A percentile compares a stretch with the other conserved stretches of the same genome.
phyloP scores from a whole-genome alignment of 257 asterid genomes.

The Fraxinus anomala region DNA sequence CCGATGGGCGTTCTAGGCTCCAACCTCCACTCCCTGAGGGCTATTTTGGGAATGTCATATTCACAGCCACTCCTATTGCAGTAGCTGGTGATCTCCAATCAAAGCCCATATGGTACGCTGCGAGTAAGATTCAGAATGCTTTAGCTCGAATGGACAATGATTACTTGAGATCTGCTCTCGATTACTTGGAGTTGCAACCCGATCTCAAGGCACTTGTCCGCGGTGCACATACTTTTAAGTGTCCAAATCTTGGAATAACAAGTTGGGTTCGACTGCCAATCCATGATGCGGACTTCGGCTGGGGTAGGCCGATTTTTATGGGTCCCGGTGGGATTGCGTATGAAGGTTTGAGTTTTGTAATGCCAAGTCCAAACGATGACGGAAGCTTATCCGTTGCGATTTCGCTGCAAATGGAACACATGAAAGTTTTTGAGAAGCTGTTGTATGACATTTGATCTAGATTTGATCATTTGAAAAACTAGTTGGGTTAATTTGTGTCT shows the following conservation, averaged over 20 bases:
- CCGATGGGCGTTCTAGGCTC: slow-evolving; percentile 76
- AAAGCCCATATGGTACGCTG: slow-evolving; percentile 68
- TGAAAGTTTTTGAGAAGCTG: slow-evolving; percentile 72
- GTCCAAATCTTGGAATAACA: slow-evolving; percentile 91
- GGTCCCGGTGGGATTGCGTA: slow-evolving; percentile 92
- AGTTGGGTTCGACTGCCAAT: slow-evolving; percentile 89
- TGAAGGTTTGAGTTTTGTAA: slow-evolving; percentile 74
- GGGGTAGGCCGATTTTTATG: slow-evolving; percentile 89
- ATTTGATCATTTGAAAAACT: slow-evolving; percentile 8
- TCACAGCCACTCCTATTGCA: slow-evolving; percentile 75
- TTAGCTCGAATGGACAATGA: slow-evolving; percentile 75
- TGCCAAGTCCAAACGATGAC: slow-evolving; percentile 67
- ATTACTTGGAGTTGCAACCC: slow-evolving; percentile 83
- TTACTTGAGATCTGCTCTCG: slow-evolving; percentile 78
- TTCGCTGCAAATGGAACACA: slow-evolving; percentile 70
- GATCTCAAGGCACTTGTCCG: slow-evolving; percentile 81
- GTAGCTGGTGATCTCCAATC: slow-evolving; percentile 60
- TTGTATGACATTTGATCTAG: slow-evolving; percentile 41
- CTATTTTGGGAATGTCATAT: slow-evolving; percentile 84
- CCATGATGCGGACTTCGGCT: slow-evolving; percentile 86
- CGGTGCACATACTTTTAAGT: slow-evolving; percentile 80
- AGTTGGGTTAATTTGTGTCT: background rate
- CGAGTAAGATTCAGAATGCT: slow-evolving; percentile 71
- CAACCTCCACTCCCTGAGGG: slow-evolving; percentile 71
- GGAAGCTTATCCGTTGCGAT: slow-evolving; percentile 81